Evolutionary conservation across 352 stramenopile species (phyloP).

Genomic region (Phytophthora palmivora): DNA sequence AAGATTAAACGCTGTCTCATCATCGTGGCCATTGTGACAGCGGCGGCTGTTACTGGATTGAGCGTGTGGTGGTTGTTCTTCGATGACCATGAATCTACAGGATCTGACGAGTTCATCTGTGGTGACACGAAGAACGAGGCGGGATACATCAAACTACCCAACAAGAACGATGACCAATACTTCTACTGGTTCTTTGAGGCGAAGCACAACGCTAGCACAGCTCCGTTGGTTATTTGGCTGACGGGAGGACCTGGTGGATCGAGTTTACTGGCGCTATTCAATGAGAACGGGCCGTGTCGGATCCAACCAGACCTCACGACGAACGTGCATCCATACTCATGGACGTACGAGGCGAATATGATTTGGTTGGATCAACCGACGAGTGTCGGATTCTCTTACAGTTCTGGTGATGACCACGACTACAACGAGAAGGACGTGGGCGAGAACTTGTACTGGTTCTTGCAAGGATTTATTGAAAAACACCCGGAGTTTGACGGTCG

Average conservation of each 20-base stretch:
- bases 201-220: conserved; percentile 21
- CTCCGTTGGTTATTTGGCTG: conserved; percentile 4
- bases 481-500: conserved; percentile 51
- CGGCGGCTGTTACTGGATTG: conserved; percentile 9
- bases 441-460: conserved; percentile 56
- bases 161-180: conserved; percentile 70
- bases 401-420: conserved; percentile 32
- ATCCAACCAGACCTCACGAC: conserved; percentile 41
- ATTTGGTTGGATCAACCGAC: conserved; percentile 65
- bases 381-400: conserved; percentile 50
- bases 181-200: conserved; percentile 77
- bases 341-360: conserved; percentile 58
- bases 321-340: conserved; percentile 52
- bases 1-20: conserved; percentile 29
- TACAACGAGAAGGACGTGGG: conserved; percentile 44
- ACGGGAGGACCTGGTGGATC: conserved; percentile 43
- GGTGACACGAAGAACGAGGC: conserved; percentile 43
- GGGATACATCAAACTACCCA: conserved; percentile 57
- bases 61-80: conserved; percentile 23
- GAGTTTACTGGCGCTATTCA: conserved; percentile 54
- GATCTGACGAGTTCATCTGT: conserved; percentile 17
- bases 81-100: conserved; percentile 4
- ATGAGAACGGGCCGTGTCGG: conserved; percentile 32
- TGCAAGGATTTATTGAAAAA: conserved; percentile 47
- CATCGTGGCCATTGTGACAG: conserved; percentile 17